A percentile compares a stretch with the other conserved stretches of the same genome.
These are phyloP conservation scores for Coemansia sp. DNA, from an alignment of 192 early-diverging fungal genomes.

Conservation along the genomic window DNA sequence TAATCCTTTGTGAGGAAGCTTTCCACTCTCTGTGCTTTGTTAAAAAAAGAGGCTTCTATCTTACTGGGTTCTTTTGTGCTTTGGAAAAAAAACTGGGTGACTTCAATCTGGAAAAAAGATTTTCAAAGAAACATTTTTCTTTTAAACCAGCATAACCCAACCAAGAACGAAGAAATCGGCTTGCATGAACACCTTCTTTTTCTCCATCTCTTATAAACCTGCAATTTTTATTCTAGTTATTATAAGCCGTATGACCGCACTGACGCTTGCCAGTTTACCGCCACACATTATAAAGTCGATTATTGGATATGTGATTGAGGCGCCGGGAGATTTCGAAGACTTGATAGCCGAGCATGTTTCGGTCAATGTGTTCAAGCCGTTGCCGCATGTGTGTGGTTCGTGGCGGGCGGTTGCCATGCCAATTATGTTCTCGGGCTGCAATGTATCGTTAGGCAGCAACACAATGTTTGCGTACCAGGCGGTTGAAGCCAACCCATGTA, in stretches of 20 bases:
- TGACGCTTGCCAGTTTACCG: neutral
- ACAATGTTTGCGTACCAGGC: neutral
- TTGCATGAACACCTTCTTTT: neutral
- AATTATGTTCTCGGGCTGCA: slow-evolving; percentile 3
- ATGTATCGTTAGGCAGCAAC: neutral
- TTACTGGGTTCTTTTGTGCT: no score
- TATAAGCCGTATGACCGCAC: neutral
- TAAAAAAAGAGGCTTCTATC: no score
- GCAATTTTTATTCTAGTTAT: neutral
- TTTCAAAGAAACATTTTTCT: no score
- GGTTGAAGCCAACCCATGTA: neutral
- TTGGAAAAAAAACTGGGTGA: no score
- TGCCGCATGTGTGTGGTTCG: slow-evolving; percentile 1
- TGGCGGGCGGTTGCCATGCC: slow-evolving; percentile 2
- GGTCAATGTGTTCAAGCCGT: neutral
- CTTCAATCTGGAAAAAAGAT: no score
- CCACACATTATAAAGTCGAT: slow-evolving; percentile 5
- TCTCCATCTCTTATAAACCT: neutral
- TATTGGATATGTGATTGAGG: slow-evolving; percentile 5
- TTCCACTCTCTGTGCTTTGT: no score
- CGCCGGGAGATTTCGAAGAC: slow-evolving; percentile 5
- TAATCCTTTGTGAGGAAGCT: no score
- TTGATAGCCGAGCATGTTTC: slow-evolving; percentile 7
- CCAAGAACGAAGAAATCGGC: neutral
- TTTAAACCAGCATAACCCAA: no score